Base-by-base conservation (phyloP, 2,329 filamentous ascomycete species). In the Pezicula radicicola region DNA sequence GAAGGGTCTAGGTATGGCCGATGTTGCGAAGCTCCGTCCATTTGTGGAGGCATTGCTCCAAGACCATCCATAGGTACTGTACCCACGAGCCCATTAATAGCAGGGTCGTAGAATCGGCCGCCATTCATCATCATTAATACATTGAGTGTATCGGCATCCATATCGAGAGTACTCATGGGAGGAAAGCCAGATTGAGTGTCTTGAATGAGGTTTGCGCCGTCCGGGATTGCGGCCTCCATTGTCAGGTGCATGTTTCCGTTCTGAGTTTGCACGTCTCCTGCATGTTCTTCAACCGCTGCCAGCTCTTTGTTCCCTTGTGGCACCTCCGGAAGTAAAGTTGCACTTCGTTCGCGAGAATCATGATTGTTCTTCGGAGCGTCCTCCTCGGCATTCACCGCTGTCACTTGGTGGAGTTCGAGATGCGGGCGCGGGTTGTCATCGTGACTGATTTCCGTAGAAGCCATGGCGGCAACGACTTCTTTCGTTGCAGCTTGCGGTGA, bases 401-500 rank as follows among this genome's bases (percentile, higher is more conserved):
- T 57, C 53, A 55, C 50, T 19, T 54, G n/a, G 40, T 15, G 25
- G 19, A 15, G 27, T 45, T 47, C 43, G 40, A 28, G 18, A 46
- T 25, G 16, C 10, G 46, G 49, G 12, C 21, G 46, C 21, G 45
- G 39, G 46, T 51, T 49, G 39, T 52, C 49, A 36, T 56, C 55
- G 36, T 49, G 30, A 13, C 30, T 18, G 30, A 45, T 39, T 42
- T 48, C 46, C 30, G 50, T 46, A 43, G 53, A 52, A 35, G 55
- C 51, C 42, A 55, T 54, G 30, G 55, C 46, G 44, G 57, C 54
- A 47, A 54, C 50, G 35, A 50, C 52, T 28, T 57, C 57, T 40
- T 49, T 36, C 28, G 50, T 39, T 33, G 54, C 48, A 51, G 46
- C 52, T 48, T 59, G 56, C 62, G 60, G 62, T 65, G 65, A 67